Percentiles rank a stretch among this genome's conserved stretches.
Conservation (phyloP, 345 rosid genomes). For the Boechera retrofracta region DNA sequence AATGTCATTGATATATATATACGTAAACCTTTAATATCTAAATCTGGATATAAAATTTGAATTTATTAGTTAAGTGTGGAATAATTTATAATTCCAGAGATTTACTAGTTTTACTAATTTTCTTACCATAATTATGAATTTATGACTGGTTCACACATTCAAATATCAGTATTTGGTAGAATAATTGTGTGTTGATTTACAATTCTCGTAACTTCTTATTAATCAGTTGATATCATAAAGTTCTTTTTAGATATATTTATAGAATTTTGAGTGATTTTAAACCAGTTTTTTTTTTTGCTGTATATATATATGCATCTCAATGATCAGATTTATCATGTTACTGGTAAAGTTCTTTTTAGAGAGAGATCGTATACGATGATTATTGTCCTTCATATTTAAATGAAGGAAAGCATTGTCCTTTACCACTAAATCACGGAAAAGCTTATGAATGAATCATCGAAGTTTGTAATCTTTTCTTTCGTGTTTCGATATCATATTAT, state of each 20-base stretch:
- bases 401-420: neutral
- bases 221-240: neutral
- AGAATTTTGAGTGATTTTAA: neutral
- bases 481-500: constrained; percentile 7
- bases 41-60: neutral
- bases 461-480: neutral
- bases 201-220: neutral
- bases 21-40: neutral
- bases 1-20: neutral
- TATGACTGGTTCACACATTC: neutral
- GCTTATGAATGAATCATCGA: constrained; percentile 14
- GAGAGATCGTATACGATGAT: neutral
- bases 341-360: neutral
- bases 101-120: neutral
- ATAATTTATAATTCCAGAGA: neutral
- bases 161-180: neutral
- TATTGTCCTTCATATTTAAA: neutral
- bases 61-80: constrained; percentile 1
- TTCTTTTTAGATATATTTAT: no score
- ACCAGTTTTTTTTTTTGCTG: neutral
- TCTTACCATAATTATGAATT: neutral
- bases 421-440: constrained; percentile 30
- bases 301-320: neutral
- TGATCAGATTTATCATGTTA: constrained; percentile 1
- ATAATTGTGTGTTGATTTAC: neutral